Conservation (phyloP, 2,329 filamentous ascomycete genomes). For the Trichoderma oligosporum region DNA sequence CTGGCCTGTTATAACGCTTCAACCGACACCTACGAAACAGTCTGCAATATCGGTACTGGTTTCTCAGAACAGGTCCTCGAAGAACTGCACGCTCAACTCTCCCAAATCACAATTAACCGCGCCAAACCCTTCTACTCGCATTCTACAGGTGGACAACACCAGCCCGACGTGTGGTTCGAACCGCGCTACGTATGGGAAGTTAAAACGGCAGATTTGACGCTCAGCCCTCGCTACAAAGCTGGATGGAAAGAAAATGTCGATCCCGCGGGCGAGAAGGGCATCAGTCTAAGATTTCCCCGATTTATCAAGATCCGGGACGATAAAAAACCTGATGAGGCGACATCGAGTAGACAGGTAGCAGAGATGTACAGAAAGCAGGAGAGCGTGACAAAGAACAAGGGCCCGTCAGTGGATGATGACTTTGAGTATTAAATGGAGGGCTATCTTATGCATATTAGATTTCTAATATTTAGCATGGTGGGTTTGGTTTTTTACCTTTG, state of each 20-base stretch:
- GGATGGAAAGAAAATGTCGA: slow-evolving; percentile 78
- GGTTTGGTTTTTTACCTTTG: not conserved
- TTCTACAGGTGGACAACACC: slow-evolving; percentile 77
- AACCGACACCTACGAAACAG: slow-evolving; percentile 82
- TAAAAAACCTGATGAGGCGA: slow-evolving; percentile 92
- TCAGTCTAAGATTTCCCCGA: slow-evolving; percentile 84
- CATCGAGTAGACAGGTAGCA: slow-evolving; percentile 76
- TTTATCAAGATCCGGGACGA: slow-evolving; percentile 92
- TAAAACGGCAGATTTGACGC: slow-evolving; percentile 89
- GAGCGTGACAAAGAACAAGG: slow-evolving; percentile 80
- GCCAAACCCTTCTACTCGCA: slow-evolving; percentile 95
- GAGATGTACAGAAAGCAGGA: slow-evolving; percentile 98
- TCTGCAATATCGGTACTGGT: slow-evolving; percentile 97
- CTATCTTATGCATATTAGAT: not conserved
- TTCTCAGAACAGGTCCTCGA: slow-evolving; percentile 95
- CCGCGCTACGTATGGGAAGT: slow-evolving; percentile 95
- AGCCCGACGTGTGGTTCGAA: slow-evolving; percentile 98
- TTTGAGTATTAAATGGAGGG: slow-evolving; percentile 74
- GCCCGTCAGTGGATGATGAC: slow-evolving; percentile 86
- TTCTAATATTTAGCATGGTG: not conserved
- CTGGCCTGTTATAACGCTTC: slow-evolving; percentile 86
- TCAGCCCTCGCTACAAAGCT: slow-evolving; percentile 92
- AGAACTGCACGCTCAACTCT: slow-evolving; percentile 73
- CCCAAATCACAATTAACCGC: slow-evolving; percentile 74
- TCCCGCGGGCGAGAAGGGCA: slow-evolving; percentile 66